A percentile compares a stretch with the other conserved stretches of the same genome.
These are phyloP conservation scores for Cordyceps cicadae DNA, from an alignment of 2,329 filamentous ascomycete genomes.

Conservation along the genomic window DNA sequence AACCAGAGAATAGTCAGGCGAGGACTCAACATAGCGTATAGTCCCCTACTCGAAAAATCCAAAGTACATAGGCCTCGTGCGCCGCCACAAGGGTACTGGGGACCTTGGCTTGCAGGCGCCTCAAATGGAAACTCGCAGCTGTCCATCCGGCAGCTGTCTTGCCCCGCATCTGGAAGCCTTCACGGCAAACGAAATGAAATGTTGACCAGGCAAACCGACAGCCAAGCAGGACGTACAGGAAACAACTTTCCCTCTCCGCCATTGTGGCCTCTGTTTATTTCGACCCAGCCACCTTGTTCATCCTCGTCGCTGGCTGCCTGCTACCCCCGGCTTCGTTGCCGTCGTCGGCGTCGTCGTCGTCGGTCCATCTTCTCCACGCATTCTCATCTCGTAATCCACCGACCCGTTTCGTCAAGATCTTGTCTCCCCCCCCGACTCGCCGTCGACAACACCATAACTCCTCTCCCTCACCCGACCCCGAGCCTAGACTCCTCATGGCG, in stretches of 20 bases:
- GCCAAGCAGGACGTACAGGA: neutral
- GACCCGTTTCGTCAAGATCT: neutral
- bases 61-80: neutral
- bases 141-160: neutral
- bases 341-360: neutral
- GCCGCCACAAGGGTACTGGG: neutral
- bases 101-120: neutral
- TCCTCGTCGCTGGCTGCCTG: neutral
- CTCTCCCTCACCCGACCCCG: neutral
- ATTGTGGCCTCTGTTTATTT: neutral
- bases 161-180: neutral
- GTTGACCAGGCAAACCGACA: neutral
- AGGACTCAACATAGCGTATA: neutral
- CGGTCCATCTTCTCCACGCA: neutral
- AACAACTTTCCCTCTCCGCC: neutral
- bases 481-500: neutral
- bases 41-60: neutral
- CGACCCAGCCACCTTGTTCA: neutral
- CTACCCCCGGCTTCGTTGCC: neutral
- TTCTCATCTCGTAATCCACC: constrained; percentile 7
- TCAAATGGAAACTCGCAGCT: neutral
- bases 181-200: neutral
- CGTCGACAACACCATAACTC: neutral
- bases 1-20: neutral
- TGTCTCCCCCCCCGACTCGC: neutral